Evolutionary conservation across 2,329 filamentous ascomycete genomes (phyloP), one percentile per base, ranked within the genome.

Genomic region (Colletotrichum ledebouriae): DNA sequence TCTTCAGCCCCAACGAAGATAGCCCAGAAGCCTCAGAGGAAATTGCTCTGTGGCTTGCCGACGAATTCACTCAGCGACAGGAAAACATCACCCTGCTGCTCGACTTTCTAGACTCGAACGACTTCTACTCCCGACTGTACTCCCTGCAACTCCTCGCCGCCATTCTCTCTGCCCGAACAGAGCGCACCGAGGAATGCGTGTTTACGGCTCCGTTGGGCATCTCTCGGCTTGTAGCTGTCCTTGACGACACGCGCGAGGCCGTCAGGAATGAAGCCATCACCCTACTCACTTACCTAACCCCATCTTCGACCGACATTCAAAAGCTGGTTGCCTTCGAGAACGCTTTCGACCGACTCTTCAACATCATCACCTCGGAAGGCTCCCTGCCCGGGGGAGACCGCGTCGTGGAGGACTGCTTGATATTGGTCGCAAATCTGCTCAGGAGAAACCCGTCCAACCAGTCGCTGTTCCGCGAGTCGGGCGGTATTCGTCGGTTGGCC

Each of bases 11-110:
- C 46, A 90, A 90, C 73, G 84, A 87, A 73, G 83, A 85, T 76
- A 97, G 93, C 84, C 87, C 94, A 37, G 95, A 98, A 85, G 94
- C 95, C 61, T 97, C 95, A 13, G 95, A 98, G 72, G 96, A 99
- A 80, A 97, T 99, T 74, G 92, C 92, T 17, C 84, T 98, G 33
- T 99, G 96, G 94, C 86, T 99, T 67, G 96, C 96, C 61, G 96
- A 99, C 80, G 95, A 98, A 79, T 99, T 99, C 78, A 98, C 96
- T 39, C 94, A 97, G 85, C 90, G 93, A 71, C 94, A 98, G 87
- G 95, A 98, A 81, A 98, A 99, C 78, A 95, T 98, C 70, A 95
- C 93, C 2, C 84, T 96, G 15, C 87, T 99, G 25, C 88, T 99
- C 69, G 92, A 96, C 76, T 92, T 99, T 63, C 86, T 99, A 72